A percentile compares a stretch with the other conserved stretches of the same genome.
phyloP scores from a whole-genome alignment of 345 rosid species.

The Raphanus raphanistrum region DNA sequence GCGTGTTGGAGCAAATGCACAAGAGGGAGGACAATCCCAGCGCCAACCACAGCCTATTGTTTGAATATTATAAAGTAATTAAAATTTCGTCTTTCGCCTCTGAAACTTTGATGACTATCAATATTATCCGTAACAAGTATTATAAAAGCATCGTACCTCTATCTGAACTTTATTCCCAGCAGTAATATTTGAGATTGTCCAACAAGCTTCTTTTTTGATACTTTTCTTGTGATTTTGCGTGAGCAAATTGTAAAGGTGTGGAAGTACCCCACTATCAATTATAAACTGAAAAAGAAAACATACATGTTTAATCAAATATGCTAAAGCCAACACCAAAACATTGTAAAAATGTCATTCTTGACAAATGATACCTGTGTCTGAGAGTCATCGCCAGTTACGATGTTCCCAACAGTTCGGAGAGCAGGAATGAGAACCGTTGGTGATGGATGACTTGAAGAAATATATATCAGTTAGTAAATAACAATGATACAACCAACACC shows the following conservation, averaged over 20 bases:
- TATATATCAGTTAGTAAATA: constrained; percentile 29
- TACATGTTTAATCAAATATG: background rate
- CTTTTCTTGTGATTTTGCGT: constrained; percentile 79
- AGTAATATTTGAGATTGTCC: constrained; percentile 88
- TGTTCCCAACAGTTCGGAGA: constrained; percentile 76
- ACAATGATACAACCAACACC: constrained; percentile 5
- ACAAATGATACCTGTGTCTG: constrained; percentile 70
- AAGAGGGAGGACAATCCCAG: constrained; percentile 66
- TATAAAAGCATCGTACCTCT: constrained; percentile 52
- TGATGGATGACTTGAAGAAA: constrained; percentile 65
- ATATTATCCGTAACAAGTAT: constrained; percentile 4
- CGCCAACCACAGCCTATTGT: constrained; percentile 68
- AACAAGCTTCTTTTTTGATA: constrained; percentile 86
- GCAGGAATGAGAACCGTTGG: constrained; percentile 85
- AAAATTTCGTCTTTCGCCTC: background rate
- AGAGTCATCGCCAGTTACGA: constrained; percentile 82
- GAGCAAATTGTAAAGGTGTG: constrained; percentile 66
- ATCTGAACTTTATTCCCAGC: constrained; percentile 79
- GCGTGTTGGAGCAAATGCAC: constrained; percentile 78
- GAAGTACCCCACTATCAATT: constrained; percentile 68
- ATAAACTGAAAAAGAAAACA: constrained; percentile 57
- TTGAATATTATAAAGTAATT: constrained; percentile 4
- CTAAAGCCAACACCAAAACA: constrained; percentile 19
- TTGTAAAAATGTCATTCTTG: background rate
- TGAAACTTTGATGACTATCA: background rate